A percentile compares a stretch with the other conserved stretches of the same genome.
Conservation (phyloP, 2,329 filamentous ascomycete genomes). For the Gaeumannomyces sp. region DNA sequence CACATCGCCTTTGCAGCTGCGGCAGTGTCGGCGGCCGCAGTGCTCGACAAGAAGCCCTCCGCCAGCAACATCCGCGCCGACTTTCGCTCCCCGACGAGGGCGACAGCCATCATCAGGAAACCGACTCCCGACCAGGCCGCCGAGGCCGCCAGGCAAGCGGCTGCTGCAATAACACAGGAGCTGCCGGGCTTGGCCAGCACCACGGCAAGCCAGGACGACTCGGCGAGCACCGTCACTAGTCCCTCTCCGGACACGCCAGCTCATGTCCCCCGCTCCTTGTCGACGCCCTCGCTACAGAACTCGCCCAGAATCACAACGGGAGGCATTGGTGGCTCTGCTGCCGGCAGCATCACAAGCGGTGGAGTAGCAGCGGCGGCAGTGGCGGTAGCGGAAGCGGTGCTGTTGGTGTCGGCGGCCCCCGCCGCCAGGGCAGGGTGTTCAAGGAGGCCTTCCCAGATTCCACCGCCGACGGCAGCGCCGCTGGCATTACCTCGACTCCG, state of each 20-base stretch:
- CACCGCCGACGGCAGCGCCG: slow-evolving; percentile 26
- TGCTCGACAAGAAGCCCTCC: slow-evolving; percentile 19
- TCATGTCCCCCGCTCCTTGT: slow-evolving; percentile 25
- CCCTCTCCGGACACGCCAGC: slow-evolving; percentile 6
- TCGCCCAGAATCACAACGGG: slow-evolving; percentile 30
- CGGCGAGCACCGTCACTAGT: neutral
- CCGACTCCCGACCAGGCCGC: slow-evolving; percentile 56
- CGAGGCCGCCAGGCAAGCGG: no score
- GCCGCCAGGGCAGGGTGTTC: slow-evolving; percentile 56
- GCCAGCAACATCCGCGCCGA: slow-evolving; percentile 21
- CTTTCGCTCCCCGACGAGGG: slow-evolving; percentile 22
- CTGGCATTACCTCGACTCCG: slow-evolving; percentile 17
- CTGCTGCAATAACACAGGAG: slow-evolving; percentile 14
- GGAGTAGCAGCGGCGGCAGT: slow-evolving; percentile 12
- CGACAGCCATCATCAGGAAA: slow-evolving; percentile 40
- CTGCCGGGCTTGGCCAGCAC: slow-evolving; percentile 18
- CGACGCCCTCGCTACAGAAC: slow-evolving; percentile 34
- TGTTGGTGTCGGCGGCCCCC: slow-evolving; percentile 15
- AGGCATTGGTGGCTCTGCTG: neutral
- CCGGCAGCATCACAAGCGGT: neutral
- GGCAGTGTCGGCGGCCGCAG: slow-evolving; percentile 1
- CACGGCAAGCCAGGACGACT: slow-evolving; percentile 9
- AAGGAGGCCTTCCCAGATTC: slow-evolving; percentile 49
- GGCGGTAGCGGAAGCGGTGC: slow-evolving; percentile 14
- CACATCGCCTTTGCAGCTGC: neutral